Base-by-base conservation (phyloP, 768 basidiomycete genomes). In the Clavaria fumosa region DNA sequence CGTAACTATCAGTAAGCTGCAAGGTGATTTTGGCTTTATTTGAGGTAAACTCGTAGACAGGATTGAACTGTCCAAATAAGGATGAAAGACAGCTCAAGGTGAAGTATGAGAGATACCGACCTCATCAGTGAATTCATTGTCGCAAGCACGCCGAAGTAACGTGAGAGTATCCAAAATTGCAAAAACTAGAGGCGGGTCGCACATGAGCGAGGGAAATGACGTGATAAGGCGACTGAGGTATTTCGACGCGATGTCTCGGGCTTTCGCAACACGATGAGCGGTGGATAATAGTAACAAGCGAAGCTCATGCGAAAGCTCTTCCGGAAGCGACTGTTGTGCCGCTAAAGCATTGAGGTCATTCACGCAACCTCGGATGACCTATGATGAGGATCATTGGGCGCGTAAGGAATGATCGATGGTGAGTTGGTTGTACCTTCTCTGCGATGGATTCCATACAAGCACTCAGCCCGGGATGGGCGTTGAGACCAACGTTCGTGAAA, bases 181-280 rank as follows among this genome's bases (percentile, higher is more conserved):
- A 46, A 80, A 89, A 4, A 97, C 82, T 9, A 97, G 67, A 7
- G 76, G 67, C 3, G 78, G 72, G 49, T 91, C 81, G 56, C 93
- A 97, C 73, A 95, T 82, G 35, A 99, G 62, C 10, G 90, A 89
- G 2, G 95, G 90, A 57, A 96, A 96, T 1, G 82, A 85, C 5
- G 76, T 79, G 45, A 97, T 78, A 27, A 97, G 62, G 26, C 76
- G 70, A 56, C 88, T 74, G 19, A 96, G 67, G 51, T 83, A 95
- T 55, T 73, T 78, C 28, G 77, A 67, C 1, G 91, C 84, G 21
- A 89, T 66, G 23, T 82, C 79, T 23, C 93, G 69, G 35, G 80
- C 82, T 52, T 82, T 84, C 22, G 70, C 63, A 41, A 85, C 72
- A 20, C 86, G 73, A 56, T 91, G 85, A 3, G 85, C 86, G 56